These are phyloP conservation scores for Scytalidium lignicola DNA, from an alignment of 2,329 filamentous ascomycete genomes.

Conservation along the genomic window DNA sequence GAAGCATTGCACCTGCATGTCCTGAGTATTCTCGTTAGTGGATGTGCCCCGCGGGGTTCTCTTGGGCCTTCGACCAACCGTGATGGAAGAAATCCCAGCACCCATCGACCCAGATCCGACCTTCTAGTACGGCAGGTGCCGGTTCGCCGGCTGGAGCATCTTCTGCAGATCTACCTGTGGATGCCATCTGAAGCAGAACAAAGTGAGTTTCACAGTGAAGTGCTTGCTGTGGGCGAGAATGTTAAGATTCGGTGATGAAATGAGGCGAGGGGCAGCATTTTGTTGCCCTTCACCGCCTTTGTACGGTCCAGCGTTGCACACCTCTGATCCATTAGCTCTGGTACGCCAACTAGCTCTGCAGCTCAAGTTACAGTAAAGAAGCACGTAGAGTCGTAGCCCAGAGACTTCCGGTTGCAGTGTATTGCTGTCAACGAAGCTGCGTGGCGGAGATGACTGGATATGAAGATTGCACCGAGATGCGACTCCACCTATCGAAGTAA, in stretches of 20 bases:
- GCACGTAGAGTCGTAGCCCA: too few relatives aligned
- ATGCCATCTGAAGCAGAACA: background rate
- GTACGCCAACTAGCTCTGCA: background rate
- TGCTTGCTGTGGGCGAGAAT: background rate
- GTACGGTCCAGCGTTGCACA: background rate
- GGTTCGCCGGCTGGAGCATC: conserved; percentile 22
- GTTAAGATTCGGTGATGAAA: background rate
- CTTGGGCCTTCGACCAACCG: conserved; percentile 45
- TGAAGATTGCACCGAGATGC: too few relatives aligned
- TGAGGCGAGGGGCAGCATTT: background rate
- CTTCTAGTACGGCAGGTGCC: conserved; percentile 38
- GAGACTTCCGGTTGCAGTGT: too few relatives aligned
- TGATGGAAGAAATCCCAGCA: conserved; percentile 99
- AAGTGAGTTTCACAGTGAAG: background rate
- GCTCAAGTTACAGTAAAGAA: background rate
- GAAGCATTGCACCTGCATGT: conserved; percentile 94
- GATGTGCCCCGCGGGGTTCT: conserved; percentile 1
- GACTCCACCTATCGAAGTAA: too few relatives aligned
- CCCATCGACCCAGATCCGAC: conserved; percentile 94
- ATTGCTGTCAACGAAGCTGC: too few relatives aligned
- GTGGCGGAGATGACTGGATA: too few relatives aligned
- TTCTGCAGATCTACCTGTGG: conserved; percentile 9
- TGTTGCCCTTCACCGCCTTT: background rate
- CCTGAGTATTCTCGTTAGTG: conserved; percentile 42
- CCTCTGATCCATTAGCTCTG: background rate